These are phyloP conservation scores for Physocladia obscura DNA, from an alignment of 192 early-diverging fungal species.

Conservation along the genomic window DNA sequence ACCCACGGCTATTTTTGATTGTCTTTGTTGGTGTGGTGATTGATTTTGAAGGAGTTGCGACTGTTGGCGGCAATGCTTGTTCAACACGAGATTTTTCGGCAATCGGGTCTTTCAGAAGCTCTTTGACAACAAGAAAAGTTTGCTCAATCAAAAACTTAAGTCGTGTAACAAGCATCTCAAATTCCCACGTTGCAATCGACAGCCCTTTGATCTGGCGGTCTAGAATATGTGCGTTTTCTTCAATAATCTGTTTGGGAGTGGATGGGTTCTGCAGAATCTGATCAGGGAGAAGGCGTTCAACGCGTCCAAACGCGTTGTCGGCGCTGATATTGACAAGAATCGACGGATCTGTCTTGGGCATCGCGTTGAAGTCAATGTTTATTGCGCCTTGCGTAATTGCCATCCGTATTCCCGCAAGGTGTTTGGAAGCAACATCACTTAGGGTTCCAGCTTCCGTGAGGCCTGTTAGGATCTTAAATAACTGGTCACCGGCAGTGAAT, in stretches of 20 bases:
- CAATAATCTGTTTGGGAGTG: background rate
- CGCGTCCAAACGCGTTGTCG: background rate
- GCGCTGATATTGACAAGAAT: background rate
- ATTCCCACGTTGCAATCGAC: background rate
- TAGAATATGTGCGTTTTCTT: background rate
- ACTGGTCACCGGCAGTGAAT: background rate
- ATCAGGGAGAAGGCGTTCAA: background rate
- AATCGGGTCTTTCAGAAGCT: background rate
- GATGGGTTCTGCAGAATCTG: too few species aligned
- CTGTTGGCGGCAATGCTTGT: too few species aligned
- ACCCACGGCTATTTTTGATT: too few species aligned
- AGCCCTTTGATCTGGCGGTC: background rate
- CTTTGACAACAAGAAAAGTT: background rate
- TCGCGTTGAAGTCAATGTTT: too few species aligned
- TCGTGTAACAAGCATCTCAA: background rate
- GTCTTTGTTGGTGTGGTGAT: too few species aligned
- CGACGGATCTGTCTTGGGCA: background rate
- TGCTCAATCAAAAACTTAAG: conserved; percentile 2
- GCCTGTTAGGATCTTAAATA: background rate
- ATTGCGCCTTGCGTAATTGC: too few species aligned
- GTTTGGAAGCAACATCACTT: background rate
- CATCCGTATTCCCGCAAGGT: too few species aligned
- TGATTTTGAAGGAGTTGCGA: too few species aligned
- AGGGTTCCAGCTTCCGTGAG: background rate
- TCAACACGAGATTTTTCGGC: too few species aligned